Evolutionary conservation across 176 grass and related monocot species (phyloP).

Genomic region (Poa pratensis): DNA sequence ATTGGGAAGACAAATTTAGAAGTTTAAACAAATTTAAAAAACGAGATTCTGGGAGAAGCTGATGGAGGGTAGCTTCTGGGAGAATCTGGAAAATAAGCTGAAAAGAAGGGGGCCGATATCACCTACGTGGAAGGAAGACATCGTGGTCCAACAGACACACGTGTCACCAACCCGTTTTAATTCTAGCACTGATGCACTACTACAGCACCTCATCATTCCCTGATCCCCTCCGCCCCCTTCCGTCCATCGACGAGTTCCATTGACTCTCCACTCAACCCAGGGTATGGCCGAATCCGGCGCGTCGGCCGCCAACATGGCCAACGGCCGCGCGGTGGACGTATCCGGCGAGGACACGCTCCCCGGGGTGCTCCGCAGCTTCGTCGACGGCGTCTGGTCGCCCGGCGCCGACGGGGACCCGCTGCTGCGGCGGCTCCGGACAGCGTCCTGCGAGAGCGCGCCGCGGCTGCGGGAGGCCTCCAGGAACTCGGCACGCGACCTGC

Average conservation of each 20-base stretch:
- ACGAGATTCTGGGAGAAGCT: too few species aligned
- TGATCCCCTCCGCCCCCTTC: not conserved
- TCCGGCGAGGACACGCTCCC: conserved; percentile 50
- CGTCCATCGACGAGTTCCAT: not conserved
- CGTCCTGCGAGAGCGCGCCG: conserved; percentile 53
- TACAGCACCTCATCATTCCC: not conserved
- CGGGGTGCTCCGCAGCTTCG: conserved; percentile 63
- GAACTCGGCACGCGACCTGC: conserved; percentile 68
- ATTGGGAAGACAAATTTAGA: too few species aligned
- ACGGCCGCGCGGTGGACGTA: conserved; percentile 43
- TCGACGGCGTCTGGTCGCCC: conserved; percentile 48
- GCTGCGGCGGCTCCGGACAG: conserved; percentile 54
- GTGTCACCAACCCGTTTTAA: conserved; percentile 14
- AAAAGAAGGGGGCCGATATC: too few species aligned
- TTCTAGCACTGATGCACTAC: not conserved
- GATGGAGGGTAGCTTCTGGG: too few species aligned
- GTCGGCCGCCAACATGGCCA: conserved; percentile 2
- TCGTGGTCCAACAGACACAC: not conserved
- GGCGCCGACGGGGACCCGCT: conserved; percentile 49
- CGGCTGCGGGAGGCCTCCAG: conserved; percentile 65
- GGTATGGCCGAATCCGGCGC: conserved; percentile 34
- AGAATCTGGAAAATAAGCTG: too few species aligned
- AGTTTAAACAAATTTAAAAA: too few species aligned
- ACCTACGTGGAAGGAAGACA: not conserved
- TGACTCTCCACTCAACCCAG: not conserved